A percentile compares a stretch with the other conserved stretches of the same genome.
These are phyloP conservation scores for Basipetospora chlamydospora DNA, from an alignment of 2,329 filamentous ascomycete species.

Conservation along the genomic window DNA sequence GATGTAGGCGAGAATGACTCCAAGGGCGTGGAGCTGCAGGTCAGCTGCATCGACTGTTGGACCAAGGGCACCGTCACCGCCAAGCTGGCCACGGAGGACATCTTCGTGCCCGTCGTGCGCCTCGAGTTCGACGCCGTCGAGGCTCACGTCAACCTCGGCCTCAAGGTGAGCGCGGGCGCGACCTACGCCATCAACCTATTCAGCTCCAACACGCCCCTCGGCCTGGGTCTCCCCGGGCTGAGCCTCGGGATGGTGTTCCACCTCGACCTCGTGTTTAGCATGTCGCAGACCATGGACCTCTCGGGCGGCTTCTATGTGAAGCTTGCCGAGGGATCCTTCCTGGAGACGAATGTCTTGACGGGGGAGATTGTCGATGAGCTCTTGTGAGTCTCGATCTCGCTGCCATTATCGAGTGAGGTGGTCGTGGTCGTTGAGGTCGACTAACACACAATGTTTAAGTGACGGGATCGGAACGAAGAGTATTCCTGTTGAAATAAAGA, in stretches of 20 bases:
- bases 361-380: slow-evolving; percentile 30
- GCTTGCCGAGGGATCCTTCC: slow-evolving; percentile 27
- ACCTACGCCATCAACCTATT: slow-evolving; percentile 37
- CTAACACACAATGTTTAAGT: slow-evolving; percentile 3
- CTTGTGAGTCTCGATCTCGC: slow-evolving; percentile 17
- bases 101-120: slow-evolving; percentile 23
- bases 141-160: slow-evolving; percentile 34
- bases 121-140: slow-evolving; percentile 35
- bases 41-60: slow-evolving; percentile 33
- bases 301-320: slow-evolving; percentile 36
- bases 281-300: slow-evolving; percentile 33
- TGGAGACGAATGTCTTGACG: slow-evolving; percentile 26
- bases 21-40: slow-evolving; percentile 11
- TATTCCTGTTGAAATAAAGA: slow-evolving; percentile 31
- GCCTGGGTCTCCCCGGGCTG: slow-evolving; percentile 26
- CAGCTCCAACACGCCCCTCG: slow-evolving; percentile 26
- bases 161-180: slow-evolving; percentile 27
- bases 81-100: slow-evolving; percentile 24
- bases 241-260: slow-evolving; percentile 30
- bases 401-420: too few relatives aligned
- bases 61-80: slow-evolving; percentile 32
- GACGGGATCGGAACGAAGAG: slow-evolving; percentile 24
- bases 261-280: slow-evolving; percentile 36
- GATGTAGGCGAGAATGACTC: neutral
- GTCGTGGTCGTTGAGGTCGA: too few relatives aligned